These are phyloP conservation scores for Pyrenochaeta sp. DNA, from an alignment of 2,329 filamentous ascomycete species.

Conservation along the genomic window DNA sequence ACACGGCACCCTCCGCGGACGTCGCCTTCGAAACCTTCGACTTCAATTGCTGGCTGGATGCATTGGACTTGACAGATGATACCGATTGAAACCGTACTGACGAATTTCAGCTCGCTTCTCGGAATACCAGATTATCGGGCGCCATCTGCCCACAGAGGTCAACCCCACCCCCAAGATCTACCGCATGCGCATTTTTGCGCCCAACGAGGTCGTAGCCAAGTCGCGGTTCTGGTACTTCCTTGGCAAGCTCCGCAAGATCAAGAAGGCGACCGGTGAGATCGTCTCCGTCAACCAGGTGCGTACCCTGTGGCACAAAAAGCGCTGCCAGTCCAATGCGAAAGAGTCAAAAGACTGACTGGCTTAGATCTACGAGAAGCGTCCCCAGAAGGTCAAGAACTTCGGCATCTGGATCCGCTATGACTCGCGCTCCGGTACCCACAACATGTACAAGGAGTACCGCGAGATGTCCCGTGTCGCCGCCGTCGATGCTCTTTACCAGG, in stretches of 20 bases:
- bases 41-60: conserved; percentile 41
- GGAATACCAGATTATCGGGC: conserved; percentile 99
- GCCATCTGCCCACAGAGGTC: conserved; percentile 96
- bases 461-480: conserved; percentile 96
- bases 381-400: conserved; percentile 99
- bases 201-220: conserved; percentile 98
- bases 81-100: conserved; percentile 37
- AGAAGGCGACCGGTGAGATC: conserved; percentile 99
- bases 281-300: conserved; percentile 94
- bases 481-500: conserved; percentile 96
- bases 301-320: conserved; percentile 25
- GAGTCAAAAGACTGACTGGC: conserved; percentile 18
- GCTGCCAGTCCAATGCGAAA: not conserved
- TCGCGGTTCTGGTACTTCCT: conserved; percentile 99
- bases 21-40: not conserved
- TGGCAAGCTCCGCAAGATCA: conserved; percentile 98
- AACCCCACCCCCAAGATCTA: conserved; percentile 98
- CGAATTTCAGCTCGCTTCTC: conserved; percentile 86
- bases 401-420: conserved; percentile 99
- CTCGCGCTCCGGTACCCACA: conserved; percentile 99
- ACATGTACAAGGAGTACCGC: conserved; percentile 99
- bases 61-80: conserved; percentile 4
- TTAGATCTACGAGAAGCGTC: conserved; percentile 98
- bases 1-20: not conserved
- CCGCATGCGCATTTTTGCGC: conserved; percentile 99